These are phyloP conservation scores for Pseudocercospora eumusae DNA, from an alignment of 2,329 filamentous ascomycete species.

Conservation along the genomic window DNA sequence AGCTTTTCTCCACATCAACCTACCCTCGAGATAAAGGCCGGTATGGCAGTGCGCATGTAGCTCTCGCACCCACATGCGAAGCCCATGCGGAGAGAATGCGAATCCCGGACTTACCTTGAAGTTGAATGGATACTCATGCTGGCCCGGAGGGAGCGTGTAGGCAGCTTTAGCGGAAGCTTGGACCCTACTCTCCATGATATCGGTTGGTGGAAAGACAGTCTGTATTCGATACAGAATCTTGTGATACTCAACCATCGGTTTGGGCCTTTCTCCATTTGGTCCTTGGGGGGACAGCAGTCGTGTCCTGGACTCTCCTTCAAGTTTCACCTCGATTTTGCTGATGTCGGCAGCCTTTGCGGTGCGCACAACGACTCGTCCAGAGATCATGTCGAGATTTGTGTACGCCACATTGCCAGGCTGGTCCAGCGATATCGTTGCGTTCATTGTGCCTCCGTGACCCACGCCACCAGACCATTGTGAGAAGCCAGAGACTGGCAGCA, in stretches of 20 bases:
- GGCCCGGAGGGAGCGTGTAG: conserved; percentile 66
- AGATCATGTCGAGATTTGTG: conserved; percentile 76
- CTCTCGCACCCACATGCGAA: neutral
- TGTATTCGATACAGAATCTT: conserved; percentile 71
- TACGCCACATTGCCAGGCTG: conserved; percentile 35
- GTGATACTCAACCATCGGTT: conserved; percentile 53
- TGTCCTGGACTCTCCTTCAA: conserved; percentile 77
- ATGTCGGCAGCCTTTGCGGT: conserved; percentile 50
- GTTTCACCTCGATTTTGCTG: conserved; percentile 69
- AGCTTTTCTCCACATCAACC: neutral
- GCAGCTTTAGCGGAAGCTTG: conserved; percentile 42
- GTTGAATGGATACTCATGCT: conserved; percentile 74
- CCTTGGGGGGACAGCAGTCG: conserved; percentile 57
- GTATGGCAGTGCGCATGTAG: neutral
- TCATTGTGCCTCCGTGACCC: conserved; percentile 27
- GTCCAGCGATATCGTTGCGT: conserved; percentile 39
- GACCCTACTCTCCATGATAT: conserved; percentile 42
- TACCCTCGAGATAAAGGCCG: neutral
- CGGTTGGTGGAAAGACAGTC: conserved; percentile 52
- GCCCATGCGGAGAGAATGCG: neutral
- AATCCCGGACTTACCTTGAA: conserved; percentile 62
- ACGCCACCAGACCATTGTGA: conserved; percentile 20
- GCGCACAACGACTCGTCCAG: conserved; percentile 56
- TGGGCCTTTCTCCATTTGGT: conserved; percentile 47
- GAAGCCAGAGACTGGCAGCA: conserved; percentile 14